Evolutionary conservation across 441 rosid species (phyloP).

Genomic region (Aquilaria agallochum): DNA sequence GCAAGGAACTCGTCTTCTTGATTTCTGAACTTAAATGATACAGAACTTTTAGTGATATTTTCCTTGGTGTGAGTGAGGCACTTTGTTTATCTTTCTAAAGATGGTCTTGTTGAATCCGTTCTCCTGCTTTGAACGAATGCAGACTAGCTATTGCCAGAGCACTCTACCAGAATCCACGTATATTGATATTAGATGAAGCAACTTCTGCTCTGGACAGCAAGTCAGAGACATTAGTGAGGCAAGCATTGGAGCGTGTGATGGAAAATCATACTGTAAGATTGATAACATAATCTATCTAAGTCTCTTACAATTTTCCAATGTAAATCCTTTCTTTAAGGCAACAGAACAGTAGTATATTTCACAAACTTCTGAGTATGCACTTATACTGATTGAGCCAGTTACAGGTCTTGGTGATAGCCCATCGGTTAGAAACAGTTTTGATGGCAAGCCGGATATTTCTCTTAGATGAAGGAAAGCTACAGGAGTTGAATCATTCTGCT

Average conservation of each 20-base stretch:
- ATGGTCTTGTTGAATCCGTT: not conserved
- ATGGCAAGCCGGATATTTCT: constrained; percentile 77
- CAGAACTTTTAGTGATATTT: not conserved
- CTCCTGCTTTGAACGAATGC: constrained; percentile 16
- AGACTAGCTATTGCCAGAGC: constrained; percentile 95
- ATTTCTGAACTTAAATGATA: too few relatives aligned
- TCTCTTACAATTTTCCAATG: too few relatives aligned
- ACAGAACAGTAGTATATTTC: too few relatives aligned
- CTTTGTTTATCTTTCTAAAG: not conserved
- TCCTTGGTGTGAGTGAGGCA: not conserved
- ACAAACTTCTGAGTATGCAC: too few relatives aligned
- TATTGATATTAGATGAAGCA: constrained; percentile 93
- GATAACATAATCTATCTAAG: constrained; percentile 3
- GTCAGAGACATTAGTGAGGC: constrained; percentile 80
- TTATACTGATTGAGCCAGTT: not conserved
- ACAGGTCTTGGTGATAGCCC: constrained; percentile 84
- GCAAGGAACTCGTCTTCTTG: not conserved
- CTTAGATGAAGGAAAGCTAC: constrained; percentile 60
- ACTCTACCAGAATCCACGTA: constrained; percentile 66
- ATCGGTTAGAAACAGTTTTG: constrained; percentile 77
- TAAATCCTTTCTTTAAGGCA: too few relatives aligned
- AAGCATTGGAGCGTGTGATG: constrained; percentile 72
- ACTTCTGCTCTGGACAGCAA: constrained; percentile 91
- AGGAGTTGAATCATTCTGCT: constrained; percentile 52
- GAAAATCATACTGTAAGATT: constrained; percentile 72